phyloP scores from a whole-genome alignment of 768 basidiomycete species.

The Asterophora lycoperdoides region DNA sequence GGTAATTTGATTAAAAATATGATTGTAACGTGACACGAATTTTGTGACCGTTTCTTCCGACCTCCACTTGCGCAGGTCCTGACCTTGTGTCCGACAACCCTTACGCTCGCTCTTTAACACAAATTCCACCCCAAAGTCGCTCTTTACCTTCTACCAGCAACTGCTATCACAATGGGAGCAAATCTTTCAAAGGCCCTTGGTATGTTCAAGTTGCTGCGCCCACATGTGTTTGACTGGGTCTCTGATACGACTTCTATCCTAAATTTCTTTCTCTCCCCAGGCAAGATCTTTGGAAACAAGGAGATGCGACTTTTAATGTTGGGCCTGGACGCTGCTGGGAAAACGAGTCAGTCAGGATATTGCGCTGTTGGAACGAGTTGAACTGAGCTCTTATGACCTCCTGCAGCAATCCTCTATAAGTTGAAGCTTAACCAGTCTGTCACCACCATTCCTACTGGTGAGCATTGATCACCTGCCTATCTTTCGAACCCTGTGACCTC shows the following conservation, averaged over 20 bases:
- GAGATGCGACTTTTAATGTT: constrained; percentile 98
- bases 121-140: constrained; percentile 41
- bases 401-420: constrained; percentile 93
- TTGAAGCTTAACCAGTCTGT: constrained; percentile 98
- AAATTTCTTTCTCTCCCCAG: constrained; percentile 33
- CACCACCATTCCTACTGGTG: constrained; percentile 96
- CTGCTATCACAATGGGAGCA: constrained; percentile 62
- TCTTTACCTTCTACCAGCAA: constrained; percentile 51
- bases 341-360: constrained; percentile 72
- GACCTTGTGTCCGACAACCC: constrained; percentile 10
- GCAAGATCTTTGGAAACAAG: constrained; percentile 95
- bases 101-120: constrained; percentile 24
- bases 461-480: constrained; percentile 16
- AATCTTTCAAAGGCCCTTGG: constrained; percentile 84
- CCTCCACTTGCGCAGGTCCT: constrained; percentile 8
- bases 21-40: constrained; percentile 12
- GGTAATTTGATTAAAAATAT: background rate
- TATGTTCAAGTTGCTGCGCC: constrained; percentile 28
- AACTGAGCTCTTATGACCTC: constrained; percentile 6
- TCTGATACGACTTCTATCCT: constrained; percentile 12
- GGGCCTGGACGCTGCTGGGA: constrained; percentile 96
- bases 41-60: constrained; percentile 14
- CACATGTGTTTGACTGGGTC: background rate
- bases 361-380: background rate
- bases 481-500: background rate